Percentiles rank a stretch among this genome's conserved stretches.
Evolutionary conservation across 495 filamentous ascomycete species (phyloP).

Genomic region (Lophiotrema nucula): DNA sequence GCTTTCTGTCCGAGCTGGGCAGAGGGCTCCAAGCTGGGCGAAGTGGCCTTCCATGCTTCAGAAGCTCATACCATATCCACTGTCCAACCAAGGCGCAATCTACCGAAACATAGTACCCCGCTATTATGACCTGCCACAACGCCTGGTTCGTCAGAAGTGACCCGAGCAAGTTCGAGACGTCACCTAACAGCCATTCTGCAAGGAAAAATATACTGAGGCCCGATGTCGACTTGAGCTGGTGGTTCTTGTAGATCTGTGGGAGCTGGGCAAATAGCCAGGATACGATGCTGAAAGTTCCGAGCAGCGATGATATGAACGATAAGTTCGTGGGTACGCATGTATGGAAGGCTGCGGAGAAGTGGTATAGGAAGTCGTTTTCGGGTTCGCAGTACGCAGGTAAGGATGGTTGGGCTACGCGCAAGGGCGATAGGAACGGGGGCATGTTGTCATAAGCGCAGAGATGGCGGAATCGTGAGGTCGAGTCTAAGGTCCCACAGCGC

Average conservation of each 20-base stretch:
- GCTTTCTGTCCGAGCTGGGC: constrained; percentile 13
- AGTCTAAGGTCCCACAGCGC: constrained; percentile 9
- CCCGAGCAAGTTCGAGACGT: constrained; percentile 66
- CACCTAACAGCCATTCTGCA: constrained; percentile 67
- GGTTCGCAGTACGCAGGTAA: constrained; percentile 66
- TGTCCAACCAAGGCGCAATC: constrained; percentile 63
- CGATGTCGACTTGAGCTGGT: constrained; percentile 61
- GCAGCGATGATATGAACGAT: constrained; percentile 62
- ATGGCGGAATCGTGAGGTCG: constrained; percentile 21
- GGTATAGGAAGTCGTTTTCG: constrained; percentile 55
- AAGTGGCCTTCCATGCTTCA: constrained; percentile 45
- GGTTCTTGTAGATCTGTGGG: constrained; percentile 73
- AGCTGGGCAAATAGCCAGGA: constrained; percentile 78
- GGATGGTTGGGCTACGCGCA: constrained; percentile 33
- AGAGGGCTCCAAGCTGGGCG: constrained; percentile 28
- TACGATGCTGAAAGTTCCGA: constrained; percentile 64
- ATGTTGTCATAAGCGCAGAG: constrained; percentile 34
- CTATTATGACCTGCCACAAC: constrained; percentile 67
- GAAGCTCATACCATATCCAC: constrained; percentile 66
- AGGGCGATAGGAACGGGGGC: constrained; percentile 29
- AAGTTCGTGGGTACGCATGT: constrained; percentile 67
- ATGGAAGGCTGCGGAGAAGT: constrained; percentile 60
- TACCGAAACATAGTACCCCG: constrained; percentile 66
- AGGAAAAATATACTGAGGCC: constrained; percentile 69
- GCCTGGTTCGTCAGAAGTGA: constrained; percentile 67